Evolutionary conservation across 176 grass and related monocot species (phyloP).

Genomic region (Saccharum spontaneum): DNA sequence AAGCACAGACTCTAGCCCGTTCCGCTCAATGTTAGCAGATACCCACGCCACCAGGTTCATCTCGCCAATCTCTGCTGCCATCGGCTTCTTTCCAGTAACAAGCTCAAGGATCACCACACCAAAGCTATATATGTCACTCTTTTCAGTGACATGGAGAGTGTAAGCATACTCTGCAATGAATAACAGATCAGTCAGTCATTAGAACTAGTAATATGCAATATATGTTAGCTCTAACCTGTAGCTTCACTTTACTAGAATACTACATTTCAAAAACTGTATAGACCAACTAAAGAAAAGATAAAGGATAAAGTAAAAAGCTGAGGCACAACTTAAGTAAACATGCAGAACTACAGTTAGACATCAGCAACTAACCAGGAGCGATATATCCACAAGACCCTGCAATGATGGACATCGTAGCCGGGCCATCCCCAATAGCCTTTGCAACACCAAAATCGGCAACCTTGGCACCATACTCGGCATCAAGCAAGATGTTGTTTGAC

Average conservation of each 20-base stretch:
- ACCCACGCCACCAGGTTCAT: conserved; percentile 75
- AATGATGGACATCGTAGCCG: conserved; percentile 63
- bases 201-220: not conserved
- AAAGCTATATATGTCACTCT: conserved; percentile 88
- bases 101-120: conserved; percentile 85
- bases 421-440: conserved; percentile 46
- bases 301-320: not conserved
- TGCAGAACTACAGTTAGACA: not conserved
- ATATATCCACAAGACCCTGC: conserved; percentile 89
- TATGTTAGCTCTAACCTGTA: not conserved
- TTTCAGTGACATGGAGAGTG: conserved; percentile 75
- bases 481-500: conserved; percentile 91
- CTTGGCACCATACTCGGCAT: conserved; percentile 59
- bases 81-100: conserved; percentile 61
- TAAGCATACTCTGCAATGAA: conserved; percentile 84
- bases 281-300: not conserved
- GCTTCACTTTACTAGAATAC: not conserved
- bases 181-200: not conserved
- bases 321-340: not conserved
- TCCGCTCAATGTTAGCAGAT: conserved; percentile 33
- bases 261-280: not conserved
- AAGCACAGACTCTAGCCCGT: conserved; percentile 48
- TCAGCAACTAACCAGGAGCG: conserved; percentile 69
- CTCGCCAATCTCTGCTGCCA: conserved; percentile 51
- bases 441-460: conserved; percentile 90